These are phyloP conservation scores for Eucalyptus curtisii DNA, from an alignment of 345 rosid genomes.

Conservation along the genomic window DNA sequence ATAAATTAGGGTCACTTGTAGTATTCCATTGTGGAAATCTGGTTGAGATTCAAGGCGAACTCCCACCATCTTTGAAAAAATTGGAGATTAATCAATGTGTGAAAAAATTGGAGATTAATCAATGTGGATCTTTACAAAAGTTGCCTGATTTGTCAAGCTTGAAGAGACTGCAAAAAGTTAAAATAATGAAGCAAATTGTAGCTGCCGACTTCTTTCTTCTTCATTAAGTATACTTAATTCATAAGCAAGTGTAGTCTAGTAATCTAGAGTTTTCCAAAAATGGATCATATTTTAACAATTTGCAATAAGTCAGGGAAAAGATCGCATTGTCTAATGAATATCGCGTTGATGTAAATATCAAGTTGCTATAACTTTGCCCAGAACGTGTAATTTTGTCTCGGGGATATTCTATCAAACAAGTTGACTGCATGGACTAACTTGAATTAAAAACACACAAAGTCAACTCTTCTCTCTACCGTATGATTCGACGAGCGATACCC, in stretches of 20 bases:
- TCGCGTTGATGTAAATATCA: background rate
- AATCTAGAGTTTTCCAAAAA: no score
- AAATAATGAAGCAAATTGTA: no score
- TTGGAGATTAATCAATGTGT: background rate
- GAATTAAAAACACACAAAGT: background rate
- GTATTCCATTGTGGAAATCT: no score
- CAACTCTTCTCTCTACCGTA: background rate
- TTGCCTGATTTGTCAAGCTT: background rate
- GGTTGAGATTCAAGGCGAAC: background rate
- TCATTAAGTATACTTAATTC: no score
- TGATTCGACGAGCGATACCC: background rate
- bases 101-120: no score
- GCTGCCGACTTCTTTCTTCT: no score
- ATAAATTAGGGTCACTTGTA: background rate
- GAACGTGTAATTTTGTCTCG: background rate
- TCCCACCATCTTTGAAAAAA: background rate
- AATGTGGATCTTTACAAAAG: background rate
- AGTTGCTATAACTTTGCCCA: background rate
- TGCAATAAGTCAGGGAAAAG: background rate
- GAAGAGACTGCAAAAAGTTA: background rate
- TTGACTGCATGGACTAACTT: background rate
- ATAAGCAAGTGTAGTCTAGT: no score
- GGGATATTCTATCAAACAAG: background rate
- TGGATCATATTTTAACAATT: no score
- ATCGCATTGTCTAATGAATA: background rate